Evolutionary conservation across 1,139 yeast species (phyloP).

Genomic region (Debaryomycetaceae sp.): DNA sequence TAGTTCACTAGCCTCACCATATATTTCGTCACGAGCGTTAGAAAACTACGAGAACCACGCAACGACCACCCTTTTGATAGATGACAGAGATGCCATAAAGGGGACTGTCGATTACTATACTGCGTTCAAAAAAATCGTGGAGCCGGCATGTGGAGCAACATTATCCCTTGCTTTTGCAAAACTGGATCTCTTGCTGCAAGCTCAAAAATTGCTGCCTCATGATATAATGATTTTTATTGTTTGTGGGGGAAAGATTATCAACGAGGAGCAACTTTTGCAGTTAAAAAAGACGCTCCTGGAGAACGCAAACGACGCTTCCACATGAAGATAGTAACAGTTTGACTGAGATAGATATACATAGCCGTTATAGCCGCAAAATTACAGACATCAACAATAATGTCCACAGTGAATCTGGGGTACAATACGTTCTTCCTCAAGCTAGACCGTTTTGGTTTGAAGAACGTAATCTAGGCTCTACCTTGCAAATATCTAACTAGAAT

Average conservation of each 20-base stretch:
- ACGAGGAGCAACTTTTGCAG: neutral
- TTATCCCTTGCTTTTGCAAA: conserved; percentile 47
- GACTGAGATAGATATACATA: no score
- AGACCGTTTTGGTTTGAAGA: no score
- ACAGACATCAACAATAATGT: no score
- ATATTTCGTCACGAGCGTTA: conserved; percentile 46
- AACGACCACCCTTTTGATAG: conserved; percentile 45
- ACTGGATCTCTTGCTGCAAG: conserved; percentile 26
- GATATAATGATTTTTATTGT: conserved; percentile 57
- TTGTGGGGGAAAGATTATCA: conserved; percentile 61
- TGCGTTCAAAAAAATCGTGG: conserved; percentile 50
- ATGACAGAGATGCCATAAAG: conserved; percentile 52
- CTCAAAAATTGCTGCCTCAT: conserved; percentile 33
- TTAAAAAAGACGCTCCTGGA: no score
- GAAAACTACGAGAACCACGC: conserved; percentile 34
- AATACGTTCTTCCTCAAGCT: no score
- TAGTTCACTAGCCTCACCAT: conserved; percentile 58
- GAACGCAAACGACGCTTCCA: no score
- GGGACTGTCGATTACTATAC: conserved; percentile 51
- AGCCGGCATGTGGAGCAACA: conserved; percentile 79
- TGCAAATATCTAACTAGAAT: no score
- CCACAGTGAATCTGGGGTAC: no score
- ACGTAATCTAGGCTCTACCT: no score
- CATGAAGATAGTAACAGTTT: no score
- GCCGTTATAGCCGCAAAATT: no score